These are phyloP conservation scores for Phycomyces blakesleeanus DNA, from an alignment of 192 early-diverging fungal species.

Conservation along the genomic window DNA sequence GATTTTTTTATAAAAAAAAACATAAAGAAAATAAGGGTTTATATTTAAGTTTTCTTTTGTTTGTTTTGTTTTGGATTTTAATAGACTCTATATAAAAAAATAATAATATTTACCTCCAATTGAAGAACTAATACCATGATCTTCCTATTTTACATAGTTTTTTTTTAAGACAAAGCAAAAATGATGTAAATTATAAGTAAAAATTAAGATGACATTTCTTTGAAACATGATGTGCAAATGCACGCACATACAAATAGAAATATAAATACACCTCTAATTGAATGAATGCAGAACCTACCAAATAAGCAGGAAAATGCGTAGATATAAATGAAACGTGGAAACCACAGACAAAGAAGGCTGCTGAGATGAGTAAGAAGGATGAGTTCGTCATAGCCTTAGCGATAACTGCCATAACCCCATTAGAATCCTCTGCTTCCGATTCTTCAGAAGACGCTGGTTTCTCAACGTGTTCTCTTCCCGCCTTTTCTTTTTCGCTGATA, in stretches of 20 bases:
- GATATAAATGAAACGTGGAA: conserved; percentile 37
- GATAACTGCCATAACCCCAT: conserved; percentile 16
- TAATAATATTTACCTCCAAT: conserved; percentile 16
- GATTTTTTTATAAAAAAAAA: neutral
- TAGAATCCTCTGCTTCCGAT: neutral
- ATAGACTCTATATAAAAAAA: no score
- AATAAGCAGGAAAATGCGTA: conserved; percentile 36
- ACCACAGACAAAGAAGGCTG: conserved; percentile 34
- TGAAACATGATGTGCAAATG: no score
- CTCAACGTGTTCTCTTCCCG: neutral
- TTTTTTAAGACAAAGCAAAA: no score
- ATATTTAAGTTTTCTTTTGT: neutral
- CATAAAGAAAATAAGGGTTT: neutral
- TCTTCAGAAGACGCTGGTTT: neutral
- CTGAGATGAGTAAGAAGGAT: conserved; percentile 25
- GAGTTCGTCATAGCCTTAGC: conserved; percentile 26
- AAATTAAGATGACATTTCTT: no score
- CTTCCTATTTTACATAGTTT: conserved; percentile 22
- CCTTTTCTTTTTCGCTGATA: neutral
- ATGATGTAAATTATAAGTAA: no score
- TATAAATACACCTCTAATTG: no score
- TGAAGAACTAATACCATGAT: conserved; percentile 18
- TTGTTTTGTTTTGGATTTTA: no score
- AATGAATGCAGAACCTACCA: conserved; percentile 13
- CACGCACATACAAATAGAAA: no score